Conservation (phyloP, 108 stramenopile genomes). For the Pseudonitzschia multiseries region DNA sequence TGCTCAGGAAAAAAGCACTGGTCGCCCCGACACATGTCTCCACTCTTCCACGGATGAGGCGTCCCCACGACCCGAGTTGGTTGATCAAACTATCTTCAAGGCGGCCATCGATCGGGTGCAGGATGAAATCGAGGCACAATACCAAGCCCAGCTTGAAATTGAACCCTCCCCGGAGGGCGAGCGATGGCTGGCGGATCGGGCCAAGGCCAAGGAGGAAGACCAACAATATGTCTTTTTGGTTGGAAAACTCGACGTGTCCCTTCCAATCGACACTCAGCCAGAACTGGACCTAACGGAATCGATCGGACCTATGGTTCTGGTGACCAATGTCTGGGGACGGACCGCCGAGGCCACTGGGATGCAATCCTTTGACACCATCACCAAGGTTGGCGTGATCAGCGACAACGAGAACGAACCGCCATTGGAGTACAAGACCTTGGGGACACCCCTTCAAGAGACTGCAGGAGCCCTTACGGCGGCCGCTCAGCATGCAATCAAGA, state of each 20-base stretch:
- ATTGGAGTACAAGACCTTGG: not conserved
- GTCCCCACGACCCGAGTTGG: constrained; percentile 2
- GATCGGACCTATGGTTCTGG: constrained; percentile 11
- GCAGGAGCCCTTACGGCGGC: constrained; percentile 11
- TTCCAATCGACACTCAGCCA: constrained; percentile 11
- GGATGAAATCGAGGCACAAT: constrained; percentile 19
- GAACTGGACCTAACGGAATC: constrained; percentile 19
- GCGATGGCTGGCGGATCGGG: not conserved
- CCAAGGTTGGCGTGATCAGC: not conserved
- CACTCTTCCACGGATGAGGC: not conserved
- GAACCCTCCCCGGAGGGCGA: constrained; percentile 3
- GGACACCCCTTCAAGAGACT: constrained; percentile 10
- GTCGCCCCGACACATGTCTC: not conserved
- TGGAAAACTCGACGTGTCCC: not conserved
- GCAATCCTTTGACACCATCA: constrained; percentile 16
- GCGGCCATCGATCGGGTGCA: constrained; percentile 13
- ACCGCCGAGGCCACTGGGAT: constrained; percentile 10
- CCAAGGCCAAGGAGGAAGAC: constrained; percentile 11
- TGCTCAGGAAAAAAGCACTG: not conserved
- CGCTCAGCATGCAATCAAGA: constrained; percentile 3
- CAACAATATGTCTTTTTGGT: constrained; percentile 6
- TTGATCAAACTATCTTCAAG: constrained; percentile 1
- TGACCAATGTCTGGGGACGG: constrained; percentile 5
- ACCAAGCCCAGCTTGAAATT: not conserved
- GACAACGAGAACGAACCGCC: not conserved